Evolutionary conservation across 352 stramenopile species (phyloP).

Genomic region (Phytophthora ohioensis): DNA sequence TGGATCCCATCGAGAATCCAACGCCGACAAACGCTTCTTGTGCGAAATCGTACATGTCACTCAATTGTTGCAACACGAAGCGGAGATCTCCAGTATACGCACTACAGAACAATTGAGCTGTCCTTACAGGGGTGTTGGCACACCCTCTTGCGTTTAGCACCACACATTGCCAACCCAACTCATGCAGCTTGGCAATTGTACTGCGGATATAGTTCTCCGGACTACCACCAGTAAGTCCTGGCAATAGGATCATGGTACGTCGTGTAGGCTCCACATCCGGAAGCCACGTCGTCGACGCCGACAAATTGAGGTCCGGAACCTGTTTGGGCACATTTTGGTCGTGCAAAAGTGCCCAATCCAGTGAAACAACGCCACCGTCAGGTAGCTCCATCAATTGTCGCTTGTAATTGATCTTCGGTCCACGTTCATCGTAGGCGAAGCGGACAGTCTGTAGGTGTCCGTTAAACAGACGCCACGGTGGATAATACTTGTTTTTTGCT

Average conservation of each 20-base stretch:
- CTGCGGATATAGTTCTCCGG: constrained; percentile 79
- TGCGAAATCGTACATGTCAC: constrained; percentile 52
- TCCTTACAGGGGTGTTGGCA: constrained; percentile 63
- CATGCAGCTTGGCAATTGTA: constrained; percentile 53
- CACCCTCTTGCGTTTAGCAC: constrained; percentile 82
- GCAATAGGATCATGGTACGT: constrained; percentile 67
- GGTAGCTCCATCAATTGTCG: constrained; percentile 68
- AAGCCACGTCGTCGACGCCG: constrained; percentile 33
- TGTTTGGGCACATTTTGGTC: constrained; percentile 16
- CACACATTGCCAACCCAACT: constrained; percentile 70
- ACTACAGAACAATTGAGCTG: constrained; percentile 68
- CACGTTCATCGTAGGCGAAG: constrained; percentile 49
- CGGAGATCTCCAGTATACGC: constrained; percentile 79
- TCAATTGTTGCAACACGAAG: constrained; percentile 54
- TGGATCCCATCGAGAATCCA: constrained; percentile 82
- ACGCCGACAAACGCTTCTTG: constrained; percentile 59
- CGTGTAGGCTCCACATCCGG: constrained; percentile 38
- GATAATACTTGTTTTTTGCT: constrained; percentile 67
- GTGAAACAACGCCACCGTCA: constrained; percentile 69
- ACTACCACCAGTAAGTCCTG: constrained; percentile 74
- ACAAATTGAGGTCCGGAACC: constrained; percentile 17
- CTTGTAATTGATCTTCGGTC: constrained; percentile 57
- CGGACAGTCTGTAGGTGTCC: constrained; percentile 70
- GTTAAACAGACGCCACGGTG: constrained; percentile 66
- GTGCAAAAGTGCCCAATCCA: constrained; percentile 71